phyloP scores from a whole-genome alignment of 208 protist genomes.

The Leishmania guyanensis region DNA sequence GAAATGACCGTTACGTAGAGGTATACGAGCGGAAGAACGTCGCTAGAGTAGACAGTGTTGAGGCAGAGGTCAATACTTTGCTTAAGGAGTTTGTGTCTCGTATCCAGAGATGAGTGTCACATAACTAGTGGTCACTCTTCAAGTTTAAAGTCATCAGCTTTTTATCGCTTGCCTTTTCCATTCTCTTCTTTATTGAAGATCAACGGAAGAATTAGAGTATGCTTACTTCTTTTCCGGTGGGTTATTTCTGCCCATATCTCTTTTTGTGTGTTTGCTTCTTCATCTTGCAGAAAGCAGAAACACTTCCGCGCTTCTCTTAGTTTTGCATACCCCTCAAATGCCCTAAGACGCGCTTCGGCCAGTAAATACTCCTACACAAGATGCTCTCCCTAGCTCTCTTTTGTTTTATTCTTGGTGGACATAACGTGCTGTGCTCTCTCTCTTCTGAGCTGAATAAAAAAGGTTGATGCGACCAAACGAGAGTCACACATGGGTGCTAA shows the following conservation, averaged over 20 bases:
- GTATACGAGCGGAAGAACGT: constrained; percentile 63
- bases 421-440: neutral
- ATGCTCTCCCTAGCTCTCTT: neutral
- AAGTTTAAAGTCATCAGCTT: neutral
- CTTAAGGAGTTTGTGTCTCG: constrained; percentile 40
- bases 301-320: neutral
- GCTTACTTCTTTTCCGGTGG: neutral
- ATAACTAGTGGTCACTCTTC: neutral
- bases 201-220: neutral
- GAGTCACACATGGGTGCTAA: neutral
- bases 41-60: constrained; percentile 34
- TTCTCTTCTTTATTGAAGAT: constrained; percentile 2
- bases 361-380: neutral
- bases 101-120: neutral
- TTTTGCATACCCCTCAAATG: neutral
- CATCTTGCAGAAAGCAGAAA: neutral
- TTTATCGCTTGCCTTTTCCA: neutral
- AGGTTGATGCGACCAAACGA: neutral
- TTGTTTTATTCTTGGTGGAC: neutral
- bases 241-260: neutral
- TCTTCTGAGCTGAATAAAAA: neutral
- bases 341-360: neutral
- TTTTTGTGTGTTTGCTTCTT: neutral
- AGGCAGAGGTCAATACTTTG: constrained; percentile 41
- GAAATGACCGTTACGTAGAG: constrained; percentile 60